Evolutionary conservation across 257 asterid species (phyloP), one percentile per base, ranked within the genome.

Genomic region (Nicotiana benthamiana): DNA sequence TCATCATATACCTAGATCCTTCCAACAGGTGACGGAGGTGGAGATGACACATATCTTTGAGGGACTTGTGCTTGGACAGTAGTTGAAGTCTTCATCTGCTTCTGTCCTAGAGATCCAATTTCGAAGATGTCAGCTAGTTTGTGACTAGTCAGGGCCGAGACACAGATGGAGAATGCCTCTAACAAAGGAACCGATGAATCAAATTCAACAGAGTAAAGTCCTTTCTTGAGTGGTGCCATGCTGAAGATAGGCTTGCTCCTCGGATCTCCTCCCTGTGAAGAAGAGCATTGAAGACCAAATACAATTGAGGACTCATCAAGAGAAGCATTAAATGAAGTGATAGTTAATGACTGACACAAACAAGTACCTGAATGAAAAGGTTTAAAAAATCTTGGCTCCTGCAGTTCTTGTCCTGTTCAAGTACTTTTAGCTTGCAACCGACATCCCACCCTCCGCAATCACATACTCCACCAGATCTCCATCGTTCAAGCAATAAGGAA

Each of bases 371-470:
- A 75, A 83, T 34, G 81, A 85, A 89, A 83, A 95, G 93, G 83
- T 80, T 85, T 78, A 89, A 36, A 28, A 78, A 83, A 81, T 89
- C 92, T 28, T n/a, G 43, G 79, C 16, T 72, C 56, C 75, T 84
- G 83, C 83, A 54, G 62, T 59, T 83, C 82, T 85, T 84, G 28
- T 86, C 80, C 51, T 78, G 54, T 77, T 91, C 88, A 32, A 96
- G 97, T 63, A 96, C 72, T 74, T 87, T 88, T 59, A 96, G 90
- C 90, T 90, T 92, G 94, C 99, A 96, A 80, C 99, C 99, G 2
- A 90, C 86, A 79, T 96, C 99, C 99, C 99, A 96, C 32, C 99
- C 99, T 81, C 97, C 99, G 85, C 99, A 96, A 83, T 96, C 99
- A 83, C 99, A 96, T 9, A 80, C 82, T 84, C 98, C 99, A 54